phyloP scores from a whole-genome alignment of 257 asterid genomes.

The Salvia splendens region DNA sequence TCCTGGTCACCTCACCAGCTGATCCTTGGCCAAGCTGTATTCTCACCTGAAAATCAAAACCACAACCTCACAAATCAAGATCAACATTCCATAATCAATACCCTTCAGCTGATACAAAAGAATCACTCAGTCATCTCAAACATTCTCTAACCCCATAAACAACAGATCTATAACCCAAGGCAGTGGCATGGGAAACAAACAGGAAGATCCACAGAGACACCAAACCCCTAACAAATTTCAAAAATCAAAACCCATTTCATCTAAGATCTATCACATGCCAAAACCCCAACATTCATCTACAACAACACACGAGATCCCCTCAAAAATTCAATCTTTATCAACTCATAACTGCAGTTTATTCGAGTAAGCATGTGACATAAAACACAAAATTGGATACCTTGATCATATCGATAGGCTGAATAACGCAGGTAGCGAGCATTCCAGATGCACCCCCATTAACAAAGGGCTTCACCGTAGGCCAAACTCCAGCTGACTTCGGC shows the following conservation, averaged over 20 bases:
- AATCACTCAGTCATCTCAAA: not conserved
- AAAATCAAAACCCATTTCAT: slow-evolving; percentile 22
- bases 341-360: not conserved
- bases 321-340: not conserved
- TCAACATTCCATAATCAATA: slow-evolving; percentile 23
- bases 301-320: slow-evolving; percentile 2
- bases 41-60: slow-evolving; percentile 64
- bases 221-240: not conserved
- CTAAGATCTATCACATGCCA: slow-evolving; percentile 39
- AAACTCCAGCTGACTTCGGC: slow-evolving; percentile 66
- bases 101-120: slow-evolving; percentile 21
- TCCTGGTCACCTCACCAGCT: slow-evolving; percentile 66
- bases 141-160: too few species aligned
- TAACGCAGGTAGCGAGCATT: slow-evolving; percentile 97
- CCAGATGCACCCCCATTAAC: slow-evolving; percentile 96
- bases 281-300: slow-evolving; percentile 15
- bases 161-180: too few species aligned
- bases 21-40: slow-evolving; percentile 99
- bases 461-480: slow-evolving; percentile 95
- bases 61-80: slow-evolving; percentile 23
- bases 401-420: slow-evolving; percentile 97
- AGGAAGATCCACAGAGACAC: not conserved
- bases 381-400: slow-evolving; percentile 51
- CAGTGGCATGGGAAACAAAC: not conserved
- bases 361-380: not conserved